These are phyloP conservation scores for Sporothrix schenckii DNA, from an alignment of 2,329 filamentous ascomycete genomes.

Conservation along the genomic window DNA sequence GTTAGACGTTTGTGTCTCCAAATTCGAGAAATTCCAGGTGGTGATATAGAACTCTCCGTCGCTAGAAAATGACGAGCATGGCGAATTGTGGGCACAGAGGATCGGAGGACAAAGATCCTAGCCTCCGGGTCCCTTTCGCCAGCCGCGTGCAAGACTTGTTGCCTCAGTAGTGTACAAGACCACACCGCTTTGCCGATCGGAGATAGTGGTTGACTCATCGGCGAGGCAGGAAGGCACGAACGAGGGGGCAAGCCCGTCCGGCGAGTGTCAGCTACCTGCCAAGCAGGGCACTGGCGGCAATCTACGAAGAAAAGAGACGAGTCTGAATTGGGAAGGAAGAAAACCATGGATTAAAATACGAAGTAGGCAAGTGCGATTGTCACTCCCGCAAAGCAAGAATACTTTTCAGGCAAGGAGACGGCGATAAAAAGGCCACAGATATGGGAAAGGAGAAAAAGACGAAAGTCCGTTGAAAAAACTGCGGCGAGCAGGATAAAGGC, in stretches of 20 bases:
- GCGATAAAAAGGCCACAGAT: not conserved
- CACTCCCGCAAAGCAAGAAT: not conserved
- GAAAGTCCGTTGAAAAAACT: not conserved
- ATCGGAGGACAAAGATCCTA: not conserved
- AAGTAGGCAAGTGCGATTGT: not conserved
- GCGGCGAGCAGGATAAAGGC: conserved; percentile 10
- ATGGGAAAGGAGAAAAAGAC: not conserved
- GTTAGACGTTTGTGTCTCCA: not conserved
- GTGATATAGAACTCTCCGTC: not conserved
- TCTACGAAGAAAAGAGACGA: conserved; percentile 17
- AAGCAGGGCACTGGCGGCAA: conserved; percentile 22
- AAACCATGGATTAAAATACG: conserved; percentile 1
- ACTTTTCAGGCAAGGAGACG: not conserved
- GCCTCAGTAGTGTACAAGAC: not conserved
- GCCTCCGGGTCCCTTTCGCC: not conserved
- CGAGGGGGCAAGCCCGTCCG: conserved; percentile 7
- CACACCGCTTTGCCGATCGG: conserved; percentile 30
- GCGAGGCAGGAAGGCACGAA: conserved; percentile 26
- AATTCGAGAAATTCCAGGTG: no score
- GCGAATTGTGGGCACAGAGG: not conserved
- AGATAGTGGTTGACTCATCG: conserved; percentile 30
- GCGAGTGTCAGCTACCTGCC: conserved; percentile 24
- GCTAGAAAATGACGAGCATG: not conserved
- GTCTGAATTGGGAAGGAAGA: conserved; percentile 27
- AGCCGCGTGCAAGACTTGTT: not conserved